Conservation (phyloP, 495 filamentous ascomycete genomes). For the Penicillium robsamsonii region DNA sequence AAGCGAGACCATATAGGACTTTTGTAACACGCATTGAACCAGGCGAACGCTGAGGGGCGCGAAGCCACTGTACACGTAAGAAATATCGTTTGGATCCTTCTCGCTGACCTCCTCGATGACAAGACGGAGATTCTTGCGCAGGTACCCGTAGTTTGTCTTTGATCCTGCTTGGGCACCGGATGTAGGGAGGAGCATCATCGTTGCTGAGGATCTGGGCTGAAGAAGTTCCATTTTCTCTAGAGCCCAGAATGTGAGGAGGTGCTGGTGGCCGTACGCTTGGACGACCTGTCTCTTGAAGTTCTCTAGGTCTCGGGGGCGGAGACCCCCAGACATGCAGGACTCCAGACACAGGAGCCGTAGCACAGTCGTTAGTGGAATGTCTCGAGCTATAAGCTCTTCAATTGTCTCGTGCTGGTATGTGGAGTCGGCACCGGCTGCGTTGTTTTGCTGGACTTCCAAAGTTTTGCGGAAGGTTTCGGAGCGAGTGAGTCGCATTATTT, state of each 20-base stretch:
- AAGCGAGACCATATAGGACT: slow-evolving; percentile 72
- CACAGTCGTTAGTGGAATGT: slow-evolving; percentile 71
- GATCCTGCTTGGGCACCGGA: slow-evolving; percentile 54
- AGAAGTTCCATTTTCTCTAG: slow-evolving; percentile 89
- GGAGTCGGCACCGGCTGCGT: slow-evolving; percentile 87
- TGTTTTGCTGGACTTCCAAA: slow-evolving; percentile 92
- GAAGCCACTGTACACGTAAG: slow-evolving; percentile 96
- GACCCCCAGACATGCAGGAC: slow-evolving; percentile 82
- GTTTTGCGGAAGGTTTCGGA: slow-evolving; percentile 83
- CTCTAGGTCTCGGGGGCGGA: slow-evolving; percentile 84
- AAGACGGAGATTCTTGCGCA: slow-evolving; percentile 80
- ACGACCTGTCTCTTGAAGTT: slow-evolving; percentile 82
- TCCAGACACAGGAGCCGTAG: slow-evolving; percentile 87
- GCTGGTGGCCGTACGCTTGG: slow-evolving; percentile 92
- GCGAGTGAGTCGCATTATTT: slow-evolving; percentile 87
- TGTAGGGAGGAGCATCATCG: slow-evolving; percentile 66
- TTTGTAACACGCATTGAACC: slow-evolving; percentile 93
- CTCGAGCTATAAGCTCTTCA: slow-evolving; percentile 88
- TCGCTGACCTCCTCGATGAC: slow-evolving; percentile 98
- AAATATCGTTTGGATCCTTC: slow-evolving; percentile 91
- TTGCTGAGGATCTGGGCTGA: slow-evolving; percentile 65
- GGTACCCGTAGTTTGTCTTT: slow-evolving; percentile 87
- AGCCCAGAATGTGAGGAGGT: slow-evolving; percentile 82
- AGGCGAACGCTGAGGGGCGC: slow-evolving; percentile 90
- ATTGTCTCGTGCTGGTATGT: slow-evolving; percentile 84